Percentiles rank a stretch among this genome's conserved stretches.
Evolutionary conservation across 495 filamentous ascomycete genomes (phyloP).

Genomic region (Pyrenula massariospora): DNA sequence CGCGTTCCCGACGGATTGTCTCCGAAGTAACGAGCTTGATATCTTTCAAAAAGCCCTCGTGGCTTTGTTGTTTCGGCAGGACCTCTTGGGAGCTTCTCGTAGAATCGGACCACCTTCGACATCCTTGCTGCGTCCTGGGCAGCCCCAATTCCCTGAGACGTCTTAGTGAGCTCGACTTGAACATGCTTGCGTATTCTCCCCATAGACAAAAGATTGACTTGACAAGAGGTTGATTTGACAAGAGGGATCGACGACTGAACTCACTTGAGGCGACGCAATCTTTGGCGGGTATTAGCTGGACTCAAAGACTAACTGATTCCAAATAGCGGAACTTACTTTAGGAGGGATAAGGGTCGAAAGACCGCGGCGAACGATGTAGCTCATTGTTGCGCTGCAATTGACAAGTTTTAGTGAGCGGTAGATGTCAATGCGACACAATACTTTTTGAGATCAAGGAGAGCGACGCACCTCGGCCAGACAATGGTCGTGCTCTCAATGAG

Average conservation of each 20-base stretch:
- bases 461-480: too few relatives aligned
- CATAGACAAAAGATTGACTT: not conserved
- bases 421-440: too few relatives aligned
- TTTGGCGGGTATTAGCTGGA: constrained; percentile 23
- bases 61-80: constrained; percentile 67
- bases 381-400: constrained; percentile 55
- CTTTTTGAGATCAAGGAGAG: too few relatives aligned
- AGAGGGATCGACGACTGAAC: constrained; percentile 28
- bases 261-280: constrained; percentile 89
- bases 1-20: constrained; percentile 78
- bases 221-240: not conserved
- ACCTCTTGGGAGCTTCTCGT: constrained; percentile 90
- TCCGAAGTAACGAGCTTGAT: constrained; percentile 90
- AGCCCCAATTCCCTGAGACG: constrained; percentile 67
- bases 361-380: constrained; percentile 73
- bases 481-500: too few relatives aligned
- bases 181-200: too few relatives aligned
- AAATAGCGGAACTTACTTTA: constrained; percentile 52
- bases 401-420: too few relatives aligned
- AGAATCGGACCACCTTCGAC: constrained; percentile 94
- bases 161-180: constrained; percentile 1
- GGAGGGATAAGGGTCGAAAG: constrained; percentile 97
- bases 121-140: constrained; percentile 91
- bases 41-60: constrained; percentile 70
- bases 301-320: not conserved